Evolutionary conservation across 805 yeast genomes (phyloP), one percentile per base, ranked within the genome.

Genomic region (Torulaspora franciscae): DNA sequence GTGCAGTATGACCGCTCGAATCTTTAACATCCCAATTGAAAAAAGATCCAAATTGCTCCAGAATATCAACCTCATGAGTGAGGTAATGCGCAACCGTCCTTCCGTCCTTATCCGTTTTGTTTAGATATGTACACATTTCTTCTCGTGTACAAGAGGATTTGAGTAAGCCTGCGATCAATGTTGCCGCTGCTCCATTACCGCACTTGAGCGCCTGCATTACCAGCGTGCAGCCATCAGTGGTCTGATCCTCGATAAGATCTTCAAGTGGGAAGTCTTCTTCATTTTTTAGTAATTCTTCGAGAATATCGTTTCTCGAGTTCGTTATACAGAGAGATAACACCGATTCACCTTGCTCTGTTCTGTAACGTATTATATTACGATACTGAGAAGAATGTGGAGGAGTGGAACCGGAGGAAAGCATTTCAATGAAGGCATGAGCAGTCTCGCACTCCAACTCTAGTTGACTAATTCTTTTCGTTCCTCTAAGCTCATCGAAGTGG

Each of bases 11-110:
- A 0, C 81, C 78, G 47, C 75, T 78, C 9, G 56, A 50, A 58
- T 90, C 97, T 41, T 74, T 74, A 10, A 65, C 59, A 6, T 69
- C 71, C 97, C 97, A 91, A 55, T 85, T 72, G 4, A 89, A 67
- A 35, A 69, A 73, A 1, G 59, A 59, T 0, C 95, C 95, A 8
- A 88, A 60, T 11, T 55, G 58, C 1, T 67, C 58, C 10, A 87
- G 73, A 0, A 85, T 62, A 2, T 70, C 66, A 15, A 74, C 66
- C 37, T 79, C 72, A 51, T 81, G 80, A 49, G 80, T 78, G 13
- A 88, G 60, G 52, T 83, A 81, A 60, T 90, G 96, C 0, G 90
- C 96, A 5, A 80, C 69, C 2, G 81, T 73, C 41, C 95, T 71
- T 2, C 76, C 72, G 45, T 72, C 65, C 7, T 53, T 58, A 58